Evolutionary conservation across 2,329 filamentous ascomycete genomes (phyloP).

Genomic region (Penicillium glabrum): DNA sequence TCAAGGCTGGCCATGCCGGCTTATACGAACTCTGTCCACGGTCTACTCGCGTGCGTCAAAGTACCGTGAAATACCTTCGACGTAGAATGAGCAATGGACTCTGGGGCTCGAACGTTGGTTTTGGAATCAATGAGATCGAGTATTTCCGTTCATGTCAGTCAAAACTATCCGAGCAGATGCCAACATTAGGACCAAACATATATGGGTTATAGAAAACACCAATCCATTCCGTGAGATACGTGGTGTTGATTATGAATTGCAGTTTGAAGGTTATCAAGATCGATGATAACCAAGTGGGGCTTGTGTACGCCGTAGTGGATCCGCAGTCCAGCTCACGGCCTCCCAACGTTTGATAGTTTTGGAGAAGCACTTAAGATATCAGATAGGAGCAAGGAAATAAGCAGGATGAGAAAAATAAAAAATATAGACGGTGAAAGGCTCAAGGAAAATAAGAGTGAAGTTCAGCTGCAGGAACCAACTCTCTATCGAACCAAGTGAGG

Average conservation of each 20-base stretch:
- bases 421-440: neutral
- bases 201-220: too few relatives aligned
- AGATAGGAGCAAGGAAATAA: neutral
- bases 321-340: neutral
- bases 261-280: neutral
- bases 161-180: too few relatives aligned
- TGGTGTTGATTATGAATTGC: neutral
- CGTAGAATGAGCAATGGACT: too few relatives aligned
- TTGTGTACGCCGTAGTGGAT: neutral
- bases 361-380: neutral
- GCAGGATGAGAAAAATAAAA: neutral
- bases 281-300: neutral
- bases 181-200: too few relatives aligned
- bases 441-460: neutral
- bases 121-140: too few relatives aligned
- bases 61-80: too few relatives aligned
- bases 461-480: conserved; percentile 2
- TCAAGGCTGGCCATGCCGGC: too few relatives aligned
- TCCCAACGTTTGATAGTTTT: neutral
- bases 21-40: too few relatives aligned
- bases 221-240: neutral
- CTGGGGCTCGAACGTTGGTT: too few relatives aligned
- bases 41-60: too few relatives aligned
- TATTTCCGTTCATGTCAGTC: too few relatives aligned
- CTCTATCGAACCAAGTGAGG: neutral